Evolutionary conservation across 2,329 filamentous ascomycete species (phyloP).

Genomic region (Ramularia collo-cygni): DNA sequence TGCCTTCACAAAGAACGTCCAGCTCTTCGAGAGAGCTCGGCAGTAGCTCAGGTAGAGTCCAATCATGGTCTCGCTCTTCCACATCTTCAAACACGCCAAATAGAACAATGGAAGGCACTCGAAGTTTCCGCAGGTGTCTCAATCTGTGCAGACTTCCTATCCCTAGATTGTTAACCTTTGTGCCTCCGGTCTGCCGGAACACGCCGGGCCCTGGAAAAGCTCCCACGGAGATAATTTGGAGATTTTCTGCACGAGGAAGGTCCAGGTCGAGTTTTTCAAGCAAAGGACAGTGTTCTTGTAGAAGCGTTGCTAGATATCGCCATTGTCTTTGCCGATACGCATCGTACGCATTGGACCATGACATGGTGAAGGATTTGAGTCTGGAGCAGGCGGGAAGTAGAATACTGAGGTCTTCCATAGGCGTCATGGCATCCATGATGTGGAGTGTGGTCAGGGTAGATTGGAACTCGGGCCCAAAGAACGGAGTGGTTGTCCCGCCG

Average conservation of each 20-base stretch:
- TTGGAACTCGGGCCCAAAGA: background rate
- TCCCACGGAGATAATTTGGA: background rate
- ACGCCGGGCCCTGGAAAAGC: background rate
- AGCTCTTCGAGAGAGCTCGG: conserved; percentile 3
- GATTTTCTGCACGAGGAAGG: background rate
- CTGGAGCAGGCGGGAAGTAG: background rate
- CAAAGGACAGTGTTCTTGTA: background rate
- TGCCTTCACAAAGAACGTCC: conserved; percentile 5
- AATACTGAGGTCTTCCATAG: background rate
- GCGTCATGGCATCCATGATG: background rate
- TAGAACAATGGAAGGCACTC: conserved; percentile 1
- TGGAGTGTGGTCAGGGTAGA: background rate
- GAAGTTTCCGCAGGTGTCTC: conserved; percentile 2
- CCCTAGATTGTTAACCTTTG: conserved; percentile 1
- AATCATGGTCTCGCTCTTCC: conserved; percentile 4
- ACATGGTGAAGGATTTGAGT: background rate
- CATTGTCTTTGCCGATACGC: background rate
- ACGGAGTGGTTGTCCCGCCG: too few relatives aligned
- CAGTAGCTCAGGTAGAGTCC: conserved; percentile 6
- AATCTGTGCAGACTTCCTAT: conserved; percentile 4
- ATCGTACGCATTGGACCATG: background rate
- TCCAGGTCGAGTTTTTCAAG: conserved; percentile 4
- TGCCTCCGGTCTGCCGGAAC: background rate
- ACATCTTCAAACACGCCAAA: conserved; percentile 6
- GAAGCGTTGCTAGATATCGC: background rate